phyloP scores from a whole-genome alignment of 257 asterid genomes.

The Solanum neorickii region DNA sequence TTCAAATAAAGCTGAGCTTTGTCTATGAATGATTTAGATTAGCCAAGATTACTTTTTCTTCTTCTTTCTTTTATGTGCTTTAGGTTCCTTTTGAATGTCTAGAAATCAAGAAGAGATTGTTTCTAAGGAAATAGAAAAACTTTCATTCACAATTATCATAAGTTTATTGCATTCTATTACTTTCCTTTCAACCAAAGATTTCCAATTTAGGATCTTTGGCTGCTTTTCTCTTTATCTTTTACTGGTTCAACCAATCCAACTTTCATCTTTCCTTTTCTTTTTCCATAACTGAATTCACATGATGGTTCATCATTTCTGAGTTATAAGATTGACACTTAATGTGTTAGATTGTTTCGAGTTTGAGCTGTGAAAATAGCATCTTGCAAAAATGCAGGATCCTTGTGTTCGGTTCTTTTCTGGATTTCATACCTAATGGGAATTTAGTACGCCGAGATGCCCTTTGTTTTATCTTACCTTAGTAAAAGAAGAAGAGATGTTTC shows the following conservation, averaged over 20 bases:
- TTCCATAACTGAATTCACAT: background rate
- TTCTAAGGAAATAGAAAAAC: background rate
- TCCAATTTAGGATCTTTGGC: background rate
- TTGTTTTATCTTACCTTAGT: background rate
- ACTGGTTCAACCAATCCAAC: background rate
- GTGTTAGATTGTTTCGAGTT: background rate
- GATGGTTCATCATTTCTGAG: background rate
- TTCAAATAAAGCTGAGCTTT: conserved; percentile 22
- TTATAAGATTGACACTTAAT: background rate
- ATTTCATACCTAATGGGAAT: background rate
- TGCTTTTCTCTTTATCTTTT: background rate
- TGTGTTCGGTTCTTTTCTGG: accelerated
- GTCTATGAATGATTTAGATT: background rate
- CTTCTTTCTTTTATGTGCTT: background rate
- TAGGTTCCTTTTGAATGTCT: background rate
- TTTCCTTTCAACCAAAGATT: background rate
- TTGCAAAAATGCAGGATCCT: background rate
- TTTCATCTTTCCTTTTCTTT: background rate
- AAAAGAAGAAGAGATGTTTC: background rate
- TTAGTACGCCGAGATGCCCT: background rate
- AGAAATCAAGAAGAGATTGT: background rate
- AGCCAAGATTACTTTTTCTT: background rate
- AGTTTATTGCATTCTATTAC: background rate
- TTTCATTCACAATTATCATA: background rate
- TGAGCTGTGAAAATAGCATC: too few relatives aligned